These are phyloP conservation scores for Coemansia sp. DNA, from an alignment of 192 early-diverging fungal genomes.

Conservation along the genomic window DNA sequence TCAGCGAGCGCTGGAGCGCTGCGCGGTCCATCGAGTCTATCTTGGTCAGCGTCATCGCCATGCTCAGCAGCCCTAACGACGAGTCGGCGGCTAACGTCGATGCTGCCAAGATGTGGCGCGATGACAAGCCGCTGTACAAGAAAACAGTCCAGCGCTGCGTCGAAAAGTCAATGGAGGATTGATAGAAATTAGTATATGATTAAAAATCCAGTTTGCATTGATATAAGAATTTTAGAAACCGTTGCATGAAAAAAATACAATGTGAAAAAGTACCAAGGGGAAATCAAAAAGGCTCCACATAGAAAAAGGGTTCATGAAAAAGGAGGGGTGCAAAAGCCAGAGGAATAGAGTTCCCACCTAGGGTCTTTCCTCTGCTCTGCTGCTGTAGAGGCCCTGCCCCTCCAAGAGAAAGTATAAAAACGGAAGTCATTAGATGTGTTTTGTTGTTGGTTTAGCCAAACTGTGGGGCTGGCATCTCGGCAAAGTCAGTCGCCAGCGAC, in stretches of 20 bases:
- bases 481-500: constrained; percentile 12
- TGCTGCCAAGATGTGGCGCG: constrained; percentile 86
- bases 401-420: no score
- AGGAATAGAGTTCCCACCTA: no score
- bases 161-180: constrained; percentile 21
- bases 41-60: constrained; percentile 83
- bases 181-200: neutral
- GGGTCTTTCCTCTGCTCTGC: no score
- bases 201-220: neutral
- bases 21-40: constrained; percentile 95
- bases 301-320: neutral
- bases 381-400: no score
- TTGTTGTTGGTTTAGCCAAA: neutral
- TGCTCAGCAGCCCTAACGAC: constrained; percentile 91
- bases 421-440: neutral
- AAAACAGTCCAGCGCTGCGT: constrained; percentile 69
- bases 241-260: neutral
- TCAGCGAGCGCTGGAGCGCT: constrained; percentile 92
- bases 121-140: constrained; percentile 68
- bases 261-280: neutral
- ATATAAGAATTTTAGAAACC: constrained; percentile 1
- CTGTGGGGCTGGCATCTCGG: constrained; percentile 3
- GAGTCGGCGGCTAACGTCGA: constrained; percentile 95
- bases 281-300: neutral
- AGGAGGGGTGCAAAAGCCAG: neutral